Percentiles rank a stretch among this genome's conserved stretches.
Evolutionary conservation across 75 land plant genomes (phyloP).

Genomic region (Isoetes taiwanensis): DNA sequence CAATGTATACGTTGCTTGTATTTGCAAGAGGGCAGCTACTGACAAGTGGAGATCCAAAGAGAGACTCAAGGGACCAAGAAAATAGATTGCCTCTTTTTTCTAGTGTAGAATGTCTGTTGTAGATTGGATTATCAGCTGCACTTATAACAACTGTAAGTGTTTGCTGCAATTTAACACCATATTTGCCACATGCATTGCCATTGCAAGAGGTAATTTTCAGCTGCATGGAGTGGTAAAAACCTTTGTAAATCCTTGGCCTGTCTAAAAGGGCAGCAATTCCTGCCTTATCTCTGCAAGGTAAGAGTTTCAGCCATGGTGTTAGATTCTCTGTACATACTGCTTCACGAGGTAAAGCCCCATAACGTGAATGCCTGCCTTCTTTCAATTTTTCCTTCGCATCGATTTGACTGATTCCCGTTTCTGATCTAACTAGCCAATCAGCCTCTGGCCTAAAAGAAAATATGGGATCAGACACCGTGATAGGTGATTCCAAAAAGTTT

Average conservation of each 20-base stretch:
- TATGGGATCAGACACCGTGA: constrained; percentile 45
- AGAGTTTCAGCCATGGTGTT: constrained; percentile 94
- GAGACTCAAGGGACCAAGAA: constrained; percentile 73
- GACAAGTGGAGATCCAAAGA: constrained; percentile 48
- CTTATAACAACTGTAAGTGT: too few species aligned
- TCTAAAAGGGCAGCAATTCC: constrained; percentile 78
- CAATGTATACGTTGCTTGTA: constrained; percentile 64
- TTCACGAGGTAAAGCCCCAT: constrained; percentile 93
- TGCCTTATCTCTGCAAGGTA: constrained; percentile 92
- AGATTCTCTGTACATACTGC: constrained; percentile 99
- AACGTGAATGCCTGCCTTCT: constrained; percentile 30
- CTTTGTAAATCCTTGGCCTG: constrained; percentile 79
- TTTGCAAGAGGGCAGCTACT: constrained; percentile 67
- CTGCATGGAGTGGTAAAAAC: constrained; percentile 76
- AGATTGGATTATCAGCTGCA: too few species aligned
- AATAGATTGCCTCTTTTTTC: constrained; percentile 33
- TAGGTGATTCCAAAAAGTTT: constrained; percentile 78
- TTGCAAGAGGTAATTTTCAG: constrained; percentile 39
- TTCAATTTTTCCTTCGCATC: not conserved
- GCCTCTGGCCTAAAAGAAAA: constrained; percentile 33
- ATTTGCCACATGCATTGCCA: constrained; percentile 8
- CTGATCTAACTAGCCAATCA: not conserved
- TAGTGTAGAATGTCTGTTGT: constrained; percentile 52
- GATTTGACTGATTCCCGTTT: not conserved
- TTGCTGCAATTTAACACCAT: constrained; percentile 3